Percentiles rank a stretch among this genome's conserved stretches.
Evolutionary conservation across 2,329 filamentous ascomycete species (phyloP).

Genomic region (Aureobasidium uvarum): DNA sequence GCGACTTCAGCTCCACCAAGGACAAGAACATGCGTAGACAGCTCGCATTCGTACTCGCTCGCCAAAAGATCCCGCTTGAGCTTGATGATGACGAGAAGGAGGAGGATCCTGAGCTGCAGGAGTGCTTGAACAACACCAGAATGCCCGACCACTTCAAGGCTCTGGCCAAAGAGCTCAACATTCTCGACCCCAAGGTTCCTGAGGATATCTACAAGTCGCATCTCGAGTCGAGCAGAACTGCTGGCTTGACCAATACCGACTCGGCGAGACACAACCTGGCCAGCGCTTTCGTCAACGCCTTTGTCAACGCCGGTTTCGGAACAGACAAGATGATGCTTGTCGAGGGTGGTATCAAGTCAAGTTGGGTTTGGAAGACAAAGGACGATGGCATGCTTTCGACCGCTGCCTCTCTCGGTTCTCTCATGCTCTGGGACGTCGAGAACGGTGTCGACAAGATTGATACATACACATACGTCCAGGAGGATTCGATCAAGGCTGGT

Average conservation of each 20-base stretch:
- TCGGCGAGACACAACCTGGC: constrained; percentile 95
- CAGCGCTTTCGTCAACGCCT: constrained; percentile 93
- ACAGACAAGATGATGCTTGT: constrained; percentile 98
- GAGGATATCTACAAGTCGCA: constrained; percentile 99
- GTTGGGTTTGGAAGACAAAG: constrained; percentile 99
- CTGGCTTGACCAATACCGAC: constrained; percentile 89
- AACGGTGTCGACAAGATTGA: constrained; percentile 90
- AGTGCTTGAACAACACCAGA: constrained; percentile 84
- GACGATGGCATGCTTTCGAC: constrained; percentile 97
- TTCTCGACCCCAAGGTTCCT: constrained; percentile 91
- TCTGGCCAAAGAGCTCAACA: constrained; percentile 92
- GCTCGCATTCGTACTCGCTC: constrained; percentile 86
- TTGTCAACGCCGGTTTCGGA: constrained; percentile 92
- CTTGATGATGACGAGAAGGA: constrained; percentile 61
- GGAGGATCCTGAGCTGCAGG: constrained; percentile 71
- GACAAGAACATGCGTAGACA: constrained; percentile 87
- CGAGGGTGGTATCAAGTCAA: constrained; percentile 74
- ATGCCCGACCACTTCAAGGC: constrained; percentile 91
- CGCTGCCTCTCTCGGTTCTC: constrained; percentile 85
- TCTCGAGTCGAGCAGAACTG: constrained; percentile 89
- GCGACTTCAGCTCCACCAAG: constrained; percentile 74
- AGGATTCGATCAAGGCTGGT: constrained; percentile 85
- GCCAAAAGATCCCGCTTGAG: constrained; percentile 84
- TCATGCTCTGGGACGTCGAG: constrained; percentile 92
- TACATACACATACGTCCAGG: constrained; percentile 81